phyloP scores from a whole-genome alignment of 1,139 yeast genomes.

The Lodderomyces orthopsilosis region DNA sequence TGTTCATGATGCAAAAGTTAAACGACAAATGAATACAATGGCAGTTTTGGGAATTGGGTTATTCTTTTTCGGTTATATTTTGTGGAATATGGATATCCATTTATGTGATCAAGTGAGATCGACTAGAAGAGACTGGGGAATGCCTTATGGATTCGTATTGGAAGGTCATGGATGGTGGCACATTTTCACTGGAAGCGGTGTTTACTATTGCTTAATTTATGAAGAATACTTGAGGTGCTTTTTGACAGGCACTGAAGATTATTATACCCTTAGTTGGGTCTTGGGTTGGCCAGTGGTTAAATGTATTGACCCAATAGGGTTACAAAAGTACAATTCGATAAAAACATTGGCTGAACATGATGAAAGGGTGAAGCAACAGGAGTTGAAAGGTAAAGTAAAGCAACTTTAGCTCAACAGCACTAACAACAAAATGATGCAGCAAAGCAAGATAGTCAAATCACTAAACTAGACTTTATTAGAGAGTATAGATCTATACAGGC shows the following conservation, averaged over 20 bases:
- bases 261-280: slow-evolving; percentile 53
- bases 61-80: slow-evolving; percentile 68
- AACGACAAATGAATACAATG: slow-evolving; percentile 47
- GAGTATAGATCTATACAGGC: background rate
- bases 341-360: slow-evolving; percentile 21
- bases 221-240: slow-evolving; percentile 68
- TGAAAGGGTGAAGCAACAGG: slow-evolving; percentile 3
- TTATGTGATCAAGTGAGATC: slow-evolving; percentile 64
- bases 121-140: slow-evolving; percentile 65
- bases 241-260: slow-evolving; percentile 49
- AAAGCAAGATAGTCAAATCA: too few species aligned
- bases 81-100: slow-evolving; percentile 87
- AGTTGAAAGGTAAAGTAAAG: background rate
- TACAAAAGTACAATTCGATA: slow-evolving; percentile 22
- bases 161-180: slow-evolving; percentile 99
- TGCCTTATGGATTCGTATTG: slow-evolving; percentile 83
- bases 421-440: too few species aligned
- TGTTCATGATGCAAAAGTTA: slow-evolving; percentile 49
- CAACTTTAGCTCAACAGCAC: too few species aligned
- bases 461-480: background rate
- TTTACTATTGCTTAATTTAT: slow-evolving; percentile 57
- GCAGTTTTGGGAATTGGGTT: slow-evolving; percentile 60
- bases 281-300: slow-evolving; percentile 35
- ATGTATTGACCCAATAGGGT: slow-evolving; percentile 32
- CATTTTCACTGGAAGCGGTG: slow-evolving; percentile 75